Percentiles rank a stretch among this genome's conserved stretches.
phyloP scores from a whole-genome alignment of 2,329 filamentous ascomycete genomes.

The Tolypocladium guangdongense region DNA sequence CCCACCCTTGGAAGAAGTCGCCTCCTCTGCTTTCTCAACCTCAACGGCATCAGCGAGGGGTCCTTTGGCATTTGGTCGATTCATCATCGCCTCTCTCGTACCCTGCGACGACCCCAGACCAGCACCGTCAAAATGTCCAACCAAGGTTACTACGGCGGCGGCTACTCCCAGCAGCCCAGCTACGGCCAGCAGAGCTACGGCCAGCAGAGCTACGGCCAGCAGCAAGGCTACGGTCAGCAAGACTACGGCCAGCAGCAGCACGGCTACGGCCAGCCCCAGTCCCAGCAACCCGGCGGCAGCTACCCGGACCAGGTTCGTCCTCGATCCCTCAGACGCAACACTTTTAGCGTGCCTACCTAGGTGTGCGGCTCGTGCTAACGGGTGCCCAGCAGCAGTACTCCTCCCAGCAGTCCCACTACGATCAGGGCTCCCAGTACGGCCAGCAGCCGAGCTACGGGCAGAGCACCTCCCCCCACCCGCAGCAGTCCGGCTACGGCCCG shows the following conservation, averaged over 20 bases:
- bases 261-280: conserved; percentile 7
- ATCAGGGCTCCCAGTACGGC: conserved; percentile 12
- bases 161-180: conserved; percentile 13
- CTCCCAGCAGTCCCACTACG: not conserved
- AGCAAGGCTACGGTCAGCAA: conserved; percentile 1
- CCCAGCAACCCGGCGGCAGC: not conserved
- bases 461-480: not conserved
- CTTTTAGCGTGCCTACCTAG: no score
- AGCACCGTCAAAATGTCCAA: conserved; percentile 21
- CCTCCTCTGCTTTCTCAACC: not conserved
- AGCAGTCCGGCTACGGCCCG: conserved; percentile 9
- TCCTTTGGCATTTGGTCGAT: not conserved
- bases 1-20: no score
- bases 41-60: not conserved
- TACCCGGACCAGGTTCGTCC: not conserved
- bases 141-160: conserved; percentile 24
- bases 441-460: conserved; percentile 6
- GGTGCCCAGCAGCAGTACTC: not conserved
- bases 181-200: conserved; percentile 10
- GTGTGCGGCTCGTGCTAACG: not conserved
- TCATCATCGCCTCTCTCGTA: not conserved
- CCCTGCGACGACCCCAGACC: not conserved
- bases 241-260: conserved; percentile 8
- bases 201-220: conserved; percentile 5
- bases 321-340: not conserved